Conservation (phyloP, 2,329 filamentous ascomycete species). For the Magnaporthiopsis incrustans region DNA sequence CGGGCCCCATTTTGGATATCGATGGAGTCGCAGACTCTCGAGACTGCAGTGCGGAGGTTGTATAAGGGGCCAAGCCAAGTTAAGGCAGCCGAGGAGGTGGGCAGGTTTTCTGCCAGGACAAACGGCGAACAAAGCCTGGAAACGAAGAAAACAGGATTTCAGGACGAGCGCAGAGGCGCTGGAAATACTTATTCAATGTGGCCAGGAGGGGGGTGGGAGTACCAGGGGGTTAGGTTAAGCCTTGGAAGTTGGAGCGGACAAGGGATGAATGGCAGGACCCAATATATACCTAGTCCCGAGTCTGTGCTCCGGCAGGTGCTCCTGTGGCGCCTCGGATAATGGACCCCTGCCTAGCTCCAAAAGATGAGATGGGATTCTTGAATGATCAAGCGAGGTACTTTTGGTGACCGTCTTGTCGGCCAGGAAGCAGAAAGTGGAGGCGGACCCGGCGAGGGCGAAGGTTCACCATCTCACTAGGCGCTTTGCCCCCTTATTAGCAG, state of each 20-base stretch:
- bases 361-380: neutral
- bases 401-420: neutral
- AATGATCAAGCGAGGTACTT: neutral
- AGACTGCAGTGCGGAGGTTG: neutral
- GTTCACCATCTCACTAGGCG: neutral
- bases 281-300: too few relatives aligned
- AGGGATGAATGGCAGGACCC: neutral
- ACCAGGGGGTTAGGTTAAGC: neutral
- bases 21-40: neutral
- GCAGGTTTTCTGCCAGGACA: neutral
- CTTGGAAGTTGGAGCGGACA: neutral
- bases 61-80: neutral
- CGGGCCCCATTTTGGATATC: slow-evolving; percentile 14
- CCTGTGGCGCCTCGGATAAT: neutral
- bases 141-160: neutral
- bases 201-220: neutral
- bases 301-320: neutral
- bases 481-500: neutral
- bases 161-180: neutral
- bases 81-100: neutral
- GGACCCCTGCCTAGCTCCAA: neutral
- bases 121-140: neutral
- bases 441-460: neutral
- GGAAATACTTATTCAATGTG: neutral
- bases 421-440: neutral